Evolutionary conservation across 2,329 filamentous ascomycete species (phyloP), one percentile per base, ranked within the genome.

Genomic region (Diplodia sapinea): DNA sequence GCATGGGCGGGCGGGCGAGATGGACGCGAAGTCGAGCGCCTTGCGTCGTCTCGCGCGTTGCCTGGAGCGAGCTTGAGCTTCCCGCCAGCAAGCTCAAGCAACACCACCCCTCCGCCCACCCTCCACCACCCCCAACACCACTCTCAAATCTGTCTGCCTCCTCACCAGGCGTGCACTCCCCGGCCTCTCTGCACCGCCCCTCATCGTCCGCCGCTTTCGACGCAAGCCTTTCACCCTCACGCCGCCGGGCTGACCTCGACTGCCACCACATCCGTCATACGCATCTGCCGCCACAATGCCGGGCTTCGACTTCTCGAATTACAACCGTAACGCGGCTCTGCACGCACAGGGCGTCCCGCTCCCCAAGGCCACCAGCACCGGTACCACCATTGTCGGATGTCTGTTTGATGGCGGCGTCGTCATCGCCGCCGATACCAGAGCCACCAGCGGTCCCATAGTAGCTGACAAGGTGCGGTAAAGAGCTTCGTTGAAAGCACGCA

Each of bases 291-390:
- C 33, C 47, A 57, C 66, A 65, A 99, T 99, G 95, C 90, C 92
- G 76, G 94, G 94, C 84, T 97, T 97, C 87, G 94, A 98, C 85
- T 99, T 99, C 87, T 96, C 93, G 81, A 99, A 99, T 87, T 95
- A 98, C 88, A 97, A 97, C 88, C 93, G 95, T 85, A 99, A 99
- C 88, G 89, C 91, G 79, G 94, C 94, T 72, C 89, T 99, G 74
- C 94, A 98, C 81, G 93, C 94, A 75, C 89, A 91, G 82, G 96
- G 96, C 74, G 91, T 98, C 64, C 95, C 95, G 70, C 86, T 98
- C 69, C 95, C 96, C 75, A 98, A 97, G 84, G 95, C 95, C 70
- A 99, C 95, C 70, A 97, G 94, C 83, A 99, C 95, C 70, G 95
- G 95, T 84, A 99, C 95, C 69, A 99, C 95, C 72, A 99, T 99